Conservation (phyloP, 2,329 filamentous ascomycete genomes). For the Talaromyces sp. region DNA sequence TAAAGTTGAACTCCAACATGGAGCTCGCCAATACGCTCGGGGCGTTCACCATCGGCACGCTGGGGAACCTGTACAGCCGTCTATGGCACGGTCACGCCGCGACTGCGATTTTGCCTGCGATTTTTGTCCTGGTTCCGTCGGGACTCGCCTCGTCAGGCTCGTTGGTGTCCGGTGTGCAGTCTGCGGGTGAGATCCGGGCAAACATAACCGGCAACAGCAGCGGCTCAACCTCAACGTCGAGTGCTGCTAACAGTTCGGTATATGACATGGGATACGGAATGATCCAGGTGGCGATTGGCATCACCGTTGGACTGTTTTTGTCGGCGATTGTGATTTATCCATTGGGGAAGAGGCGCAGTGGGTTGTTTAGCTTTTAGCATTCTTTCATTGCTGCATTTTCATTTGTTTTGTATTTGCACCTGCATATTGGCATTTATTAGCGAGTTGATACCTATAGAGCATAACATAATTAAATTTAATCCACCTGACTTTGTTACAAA, state of each 20-base stretch:
- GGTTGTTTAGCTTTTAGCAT: conserved; percentile 40
- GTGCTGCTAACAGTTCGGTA: conserved; percentile 39
- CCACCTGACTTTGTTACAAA: neutral
- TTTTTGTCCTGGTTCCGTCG: conserved; percentile 66
- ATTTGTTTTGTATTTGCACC: neutral
- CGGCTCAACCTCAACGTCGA: conserved; percentile 16
- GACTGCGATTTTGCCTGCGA: conserved; percentile 78
- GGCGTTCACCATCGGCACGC: conserved; percentile 68
- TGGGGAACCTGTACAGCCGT: conserved; percentile 75
- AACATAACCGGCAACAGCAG: conserved; percentile 26
- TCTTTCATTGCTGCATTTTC: neutral
- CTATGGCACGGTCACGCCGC: conserved; percentile 72
- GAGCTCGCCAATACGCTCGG: conserved; percentile 76
- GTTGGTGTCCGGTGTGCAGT: conserved; percentile 53
- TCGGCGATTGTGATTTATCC: conserved; percentile 45
- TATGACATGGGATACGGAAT: conserved; percentile 45
- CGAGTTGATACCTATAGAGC: neutral
- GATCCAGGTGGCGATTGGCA: conserved; percentile 46
- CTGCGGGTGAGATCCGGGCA: conserved; percentile 49
- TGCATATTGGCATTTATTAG: neutral
- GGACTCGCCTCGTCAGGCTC: conserved; percentile 56
- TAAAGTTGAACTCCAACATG: conserved; percentile 63
- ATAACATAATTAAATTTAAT: neutral
- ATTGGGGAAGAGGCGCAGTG: conserved; percentile 42
- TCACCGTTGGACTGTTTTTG: conserved; percentile 44